A percentile compares a stretch with the other conserved stretches of the same genome.
Conservation (phyloP, 2,329 filamentous ascomycete species). For the Alternaria sp. region DNA sequence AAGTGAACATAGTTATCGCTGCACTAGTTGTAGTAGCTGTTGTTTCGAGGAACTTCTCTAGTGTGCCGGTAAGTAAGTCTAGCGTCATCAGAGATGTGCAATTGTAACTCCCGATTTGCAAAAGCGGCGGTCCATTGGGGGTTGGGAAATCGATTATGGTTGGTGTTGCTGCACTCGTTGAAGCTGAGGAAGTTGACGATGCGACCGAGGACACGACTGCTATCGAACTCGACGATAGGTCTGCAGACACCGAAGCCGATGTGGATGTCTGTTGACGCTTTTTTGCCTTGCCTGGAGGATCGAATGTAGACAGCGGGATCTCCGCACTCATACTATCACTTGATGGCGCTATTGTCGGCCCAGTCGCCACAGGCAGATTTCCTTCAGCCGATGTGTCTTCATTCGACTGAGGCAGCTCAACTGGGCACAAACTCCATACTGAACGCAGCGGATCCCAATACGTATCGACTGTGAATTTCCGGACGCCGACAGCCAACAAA, state of each 20-base stretch:
- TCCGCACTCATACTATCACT: slow-evolving; percentile 27
- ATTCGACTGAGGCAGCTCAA: slow-evolving; percentile 55
- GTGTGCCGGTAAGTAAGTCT: slow-evolving; percentile 57
- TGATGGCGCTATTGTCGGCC: slow-evolving; percentile 22
- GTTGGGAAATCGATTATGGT: slow-evolving; percentile 28
- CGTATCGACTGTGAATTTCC: slow-evolving; percentile 66
- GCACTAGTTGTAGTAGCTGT: slow-evolving; percentile 66
- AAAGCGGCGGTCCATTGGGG: slow-evolving; percentile 42
- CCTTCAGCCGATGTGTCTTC: slow-evolving; percentile 6
- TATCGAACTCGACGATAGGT: slow-evolving; percentile 5
- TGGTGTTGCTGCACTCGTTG: slow-evolving; percentile 22
- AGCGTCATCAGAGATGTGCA: slow-evolving; percentile 65
- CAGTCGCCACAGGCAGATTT: slow-evolving; percentile 18
- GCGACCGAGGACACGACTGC: neutral
- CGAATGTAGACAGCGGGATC: slow-evolving; percentile 24
- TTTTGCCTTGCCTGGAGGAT: slow-evolving; percentile 5
- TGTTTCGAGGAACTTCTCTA: slow-evolving; percentile 61
- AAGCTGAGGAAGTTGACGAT: slow-evolving; percentile 11
- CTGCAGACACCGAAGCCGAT: slow-evolving; percentile 1
- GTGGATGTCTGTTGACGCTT: slow-evolving; percentile 23
- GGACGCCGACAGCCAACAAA: slow-evolving; percentile 67
- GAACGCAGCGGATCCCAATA: slow-evolving; percentile 67
- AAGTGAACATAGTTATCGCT: slow-evolving; percentile 60
- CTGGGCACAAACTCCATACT: slow-evolving; percentile 69
- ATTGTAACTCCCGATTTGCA: slow-evolving; percentile 60